Base-by-base conservation (phyloP, 1,284 basidiomycete genomes). In the Pholiota adiposa region DNA sequence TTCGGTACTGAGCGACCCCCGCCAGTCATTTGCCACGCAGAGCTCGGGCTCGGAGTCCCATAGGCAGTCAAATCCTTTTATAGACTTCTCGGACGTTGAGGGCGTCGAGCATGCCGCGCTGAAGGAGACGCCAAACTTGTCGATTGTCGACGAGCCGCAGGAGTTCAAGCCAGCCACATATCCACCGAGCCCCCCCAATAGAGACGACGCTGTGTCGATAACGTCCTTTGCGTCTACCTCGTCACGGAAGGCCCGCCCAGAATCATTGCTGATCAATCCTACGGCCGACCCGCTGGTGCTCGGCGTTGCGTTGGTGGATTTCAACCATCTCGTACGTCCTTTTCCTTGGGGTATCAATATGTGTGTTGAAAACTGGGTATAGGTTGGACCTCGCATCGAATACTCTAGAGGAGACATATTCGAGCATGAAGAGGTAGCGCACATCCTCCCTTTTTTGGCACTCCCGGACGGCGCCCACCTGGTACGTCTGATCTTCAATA, bases 401-500 rank as follows among this genome's bases (percentile, higher is more conserved):
- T 97, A 90, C 72, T 79, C 82, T 56, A 77, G 82, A 65, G 87
- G 88, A 3, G 82, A 83, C 1, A 82, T 96, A 43, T 87, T 90
- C 62, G 84, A 92, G 33, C 89, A 97, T 69, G 90, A 93, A 63
- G 92, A 93, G 68, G 82, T 97, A 49, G 79, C 82, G 38, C 89
- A 90, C 69, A 88, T 95, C 43, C 79, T 99, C 18, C 97, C 97
- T 0, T 99, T 99, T 77, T 83, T 99, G n/a, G 97, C 97, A 0
- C 83, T 99, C 19, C 97, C 97, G 0, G 97, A 99, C 69, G 97
- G 97, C 27, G 96, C 96, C 12, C 97, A 99, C 76, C 75, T 98
- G 65, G 94, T 96, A 68, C 64, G 79, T 71, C 27, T 21, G 55
- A 16, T 49, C 9, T 55, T 43, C 18, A n/a, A n/a, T n/a, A n/a